phyloP scores from a whole-genome alignment of 2,329 filamentous ascomycete genomes.

The Talaromyces pinophilus region DNA sequence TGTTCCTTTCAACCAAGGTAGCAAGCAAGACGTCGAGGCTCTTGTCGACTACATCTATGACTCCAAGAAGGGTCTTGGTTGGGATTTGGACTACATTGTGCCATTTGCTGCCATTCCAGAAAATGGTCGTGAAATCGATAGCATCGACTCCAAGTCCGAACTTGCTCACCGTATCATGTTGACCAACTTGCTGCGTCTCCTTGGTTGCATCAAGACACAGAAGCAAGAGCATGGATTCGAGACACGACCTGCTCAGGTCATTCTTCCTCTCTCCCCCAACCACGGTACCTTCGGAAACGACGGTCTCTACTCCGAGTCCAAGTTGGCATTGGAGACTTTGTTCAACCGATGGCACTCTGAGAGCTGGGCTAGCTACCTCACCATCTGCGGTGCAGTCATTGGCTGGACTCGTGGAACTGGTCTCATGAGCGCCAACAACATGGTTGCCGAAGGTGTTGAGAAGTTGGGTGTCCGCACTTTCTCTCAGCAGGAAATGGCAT shows the following conservation, averaged over 20 bases:
- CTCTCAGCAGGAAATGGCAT: constrained; percentile 99
- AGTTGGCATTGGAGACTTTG: constrained; percentile 92
- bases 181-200: constrained; percentile 89
- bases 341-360: constrained; percentile 99
- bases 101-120: constrained; percentile 98
- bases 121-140: constrained; percentile 95
- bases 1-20: constrained; percentile 98
- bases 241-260: constrained; percentile 93
- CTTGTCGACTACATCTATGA: constrained; percentile 97
- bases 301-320: constrained; percentile 96
- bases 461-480: constrained; percentile 96
- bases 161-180: constrained; percentile 98
- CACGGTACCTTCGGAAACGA: constrained; percentile 98
- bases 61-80: constrained; percentile 90
- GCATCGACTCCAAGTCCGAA: constrained; percentile 95
- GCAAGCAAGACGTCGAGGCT: constrained; percentile 95
- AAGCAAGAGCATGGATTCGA: constrained; percentile 87
- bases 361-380: constrained; percentile 95
- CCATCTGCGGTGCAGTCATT: constrained; percentile 96
- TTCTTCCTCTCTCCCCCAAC: constrained; percentile 93
- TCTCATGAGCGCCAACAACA: constrained; percentile 96
- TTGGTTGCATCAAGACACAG: constrained; percentile 86
- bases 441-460: constrained; percentile 95
- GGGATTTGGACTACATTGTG: constrained; percentile 95
- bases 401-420: constrained; percentile 98